These are phyloP conservation scores for Podospora australis DNA, from an alignment of 495 filamentous ascomycete species.

Conservation along the genomic window DNA sequence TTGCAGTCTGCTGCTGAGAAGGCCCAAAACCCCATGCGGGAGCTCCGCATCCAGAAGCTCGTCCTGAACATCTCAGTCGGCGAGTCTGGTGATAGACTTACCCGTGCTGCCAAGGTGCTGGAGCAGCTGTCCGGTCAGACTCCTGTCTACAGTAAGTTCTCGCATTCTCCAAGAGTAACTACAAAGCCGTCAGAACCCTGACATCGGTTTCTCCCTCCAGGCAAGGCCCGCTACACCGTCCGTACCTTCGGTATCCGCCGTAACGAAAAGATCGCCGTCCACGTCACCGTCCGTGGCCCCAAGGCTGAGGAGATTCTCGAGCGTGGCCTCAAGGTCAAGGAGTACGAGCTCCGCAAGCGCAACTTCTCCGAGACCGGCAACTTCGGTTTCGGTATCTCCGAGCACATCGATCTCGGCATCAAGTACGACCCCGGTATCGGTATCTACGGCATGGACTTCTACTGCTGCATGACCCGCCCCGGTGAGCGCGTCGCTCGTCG, in stretches of 20 bases:
- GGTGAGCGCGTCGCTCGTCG: constrained; percentile 96
- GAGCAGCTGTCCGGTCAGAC: constrained; percentile 99
- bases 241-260: constrained; percentile 99
- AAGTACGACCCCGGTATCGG: constrained; percentile 99
- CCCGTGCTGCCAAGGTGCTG: constrained; percentile 98
- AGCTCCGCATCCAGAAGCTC: constrained; percentile 99
- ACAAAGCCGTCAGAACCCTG: neutral
- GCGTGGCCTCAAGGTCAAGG: constrained; percentile 99
- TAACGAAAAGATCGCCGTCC: constrained; percentile 99
- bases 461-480: constrained; percentile 99
- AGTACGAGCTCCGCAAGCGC: constrained; percentile 97
- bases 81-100: constrained; percentile 99
- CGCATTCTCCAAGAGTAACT: neutral
- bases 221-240: constrained; percentile 99
- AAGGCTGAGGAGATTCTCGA: constrained; percentile 99
- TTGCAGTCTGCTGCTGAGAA: constrained; percentile 56
- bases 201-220: constrained; percentile 34
- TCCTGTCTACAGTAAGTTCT: constrained; percentile 88
- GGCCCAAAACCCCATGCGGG: constrained; percentile 94
- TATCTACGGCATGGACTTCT: constrained; percentile 99
- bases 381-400: constrained; percentile 99
- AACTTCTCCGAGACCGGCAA: constrained; percentile 99
- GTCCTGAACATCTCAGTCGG: constrained; percentile 99
- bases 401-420: constrained; percentile 99
- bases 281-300: constrained; percentile 98